Evolutionary conservation across 805 yeast species (phyloP), one percentile per base, ranked within the genome.

Genomic region (Barnettozyma populi): DNA sequence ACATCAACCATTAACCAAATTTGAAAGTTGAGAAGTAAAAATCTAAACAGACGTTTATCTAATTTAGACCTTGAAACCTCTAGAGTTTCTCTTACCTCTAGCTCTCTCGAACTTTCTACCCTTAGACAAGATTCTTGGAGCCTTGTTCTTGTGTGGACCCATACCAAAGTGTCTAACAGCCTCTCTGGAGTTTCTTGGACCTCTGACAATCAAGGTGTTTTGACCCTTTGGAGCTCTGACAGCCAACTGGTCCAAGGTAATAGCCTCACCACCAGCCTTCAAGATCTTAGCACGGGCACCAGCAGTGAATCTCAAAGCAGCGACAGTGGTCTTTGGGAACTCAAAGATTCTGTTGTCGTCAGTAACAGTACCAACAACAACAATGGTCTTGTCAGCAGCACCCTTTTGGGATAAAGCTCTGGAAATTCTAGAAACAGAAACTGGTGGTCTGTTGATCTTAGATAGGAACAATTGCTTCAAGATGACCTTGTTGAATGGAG

Each of bases 21-120:
- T 29, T 43, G 38, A 43, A 41, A 39, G 36, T 14, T 16, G 25
- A 34, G 24, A 44, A 44, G 36, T 24, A 44, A 43, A 47, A 39
- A 10, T 20, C 39, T 16, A 47, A 21, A 24, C 18, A 44, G 35
- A 38, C 32, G 20, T 14, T 38, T 37, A 46, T 43, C 43, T 58
- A 59, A 55, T 58, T 89, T 92, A 94, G 79, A 94, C 99, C 87
- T 94, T 94, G 99, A 94, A 94, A 82, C 96, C 99, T 85, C 95
- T 90, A 64, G 98, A 90, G 75, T 81, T 85, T 82, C 99, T 84
- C 78, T 86, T 95, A 85, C 99, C 99, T 88, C 99, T 94, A 70
- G 97, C 99, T 79, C 94, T 90, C 85, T 94, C 99, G 85, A 94
- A 94, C 82, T 94, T 94, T 86, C 98, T 94, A 76, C 99, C 99